These are phyloP conservation scores for Magnolia kwangsiensis DNA, from an alignment of 164 flowering plant species.

Conservation along the genomic window DNA sequence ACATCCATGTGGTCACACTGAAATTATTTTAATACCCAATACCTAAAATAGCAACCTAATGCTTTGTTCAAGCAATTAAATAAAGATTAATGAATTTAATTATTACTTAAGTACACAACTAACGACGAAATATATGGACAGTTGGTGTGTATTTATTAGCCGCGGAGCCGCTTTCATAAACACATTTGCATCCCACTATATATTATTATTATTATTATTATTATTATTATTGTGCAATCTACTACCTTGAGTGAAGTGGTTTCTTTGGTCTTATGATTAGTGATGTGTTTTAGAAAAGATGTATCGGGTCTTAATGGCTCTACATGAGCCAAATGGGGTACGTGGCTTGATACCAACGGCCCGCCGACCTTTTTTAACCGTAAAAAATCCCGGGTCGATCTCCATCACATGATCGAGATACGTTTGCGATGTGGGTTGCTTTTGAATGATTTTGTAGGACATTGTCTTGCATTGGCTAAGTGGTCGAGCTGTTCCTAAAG, in stretches of 20 bases:
- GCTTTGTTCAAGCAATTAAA: not conserved
- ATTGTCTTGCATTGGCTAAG: constrained; percentile 37
- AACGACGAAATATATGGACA: constrained; percentile 16
- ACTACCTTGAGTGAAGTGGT: constrained; percentile 11
- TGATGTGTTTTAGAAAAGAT: constrained; percentile 13
- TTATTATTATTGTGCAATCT: not conserved
- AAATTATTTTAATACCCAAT: not conserved
- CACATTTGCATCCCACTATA: constrained; percentile 43
- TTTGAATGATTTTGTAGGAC: not conserved
- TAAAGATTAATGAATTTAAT: not conserved
- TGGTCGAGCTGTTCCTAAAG: constrained; percentile 19
- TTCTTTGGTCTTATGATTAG: constrained; percentile 9
- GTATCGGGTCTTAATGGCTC: not conserved
- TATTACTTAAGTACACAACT: not conserved
- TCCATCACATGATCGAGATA: not conserved
- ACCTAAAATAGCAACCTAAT: constrained; percentile 1
- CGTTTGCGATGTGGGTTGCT: not conserved
- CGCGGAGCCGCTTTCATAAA: constrained; percentile 31
- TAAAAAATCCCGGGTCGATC: not conserved
- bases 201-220: not conserved
- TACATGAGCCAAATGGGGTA: not conserved
- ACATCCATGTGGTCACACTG: not conserved
- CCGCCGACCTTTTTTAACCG: not conserved
- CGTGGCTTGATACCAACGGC: not conserved
- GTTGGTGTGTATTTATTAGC: constrained; percentile 32